Conservation (phyloP, 2,329 filamentous ascomycete genomes). For the Diaporthe sp. region DNA sequence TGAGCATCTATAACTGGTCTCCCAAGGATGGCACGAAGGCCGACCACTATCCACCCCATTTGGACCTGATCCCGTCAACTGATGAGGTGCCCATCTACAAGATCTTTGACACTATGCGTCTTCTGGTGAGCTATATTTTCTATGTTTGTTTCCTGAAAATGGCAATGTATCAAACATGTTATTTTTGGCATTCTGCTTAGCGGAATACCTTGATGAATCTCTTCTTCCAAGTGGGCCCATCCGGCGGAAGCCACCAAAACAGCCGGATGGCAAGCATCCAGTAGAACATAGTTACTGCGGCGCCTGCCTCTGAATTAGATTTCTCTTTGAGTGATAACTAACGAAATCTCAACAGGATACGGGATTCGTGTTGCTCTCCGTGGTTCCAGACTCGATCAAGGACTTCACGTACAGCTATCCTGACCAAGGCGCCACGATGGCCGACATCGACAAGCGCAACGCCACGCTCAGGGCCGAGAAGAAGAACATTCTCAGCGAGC, state of each 20-base stretch:
- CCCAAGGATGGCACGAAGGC: background rate
- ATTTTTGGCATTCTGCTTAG: background rate
- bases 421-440: conserved; percentile 21
- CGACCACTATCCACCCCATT: conserved; percentile 10
- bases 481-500: conserved; percentile 27
- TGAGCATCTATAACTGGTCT: conserved; percentile 26
- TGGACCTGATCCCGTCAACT: background rate
- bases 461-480: conserved; percentile 16
- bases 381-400: conserved; percentile 15
- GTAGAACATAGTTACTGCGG: no score
- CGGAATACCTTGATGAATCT: background rate
- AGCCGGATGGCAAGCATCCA: no score
- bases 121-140: background rate
- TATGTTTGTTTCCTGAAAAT: background rate
- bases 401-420: conserved; percentile 20
- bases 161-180: background rate
- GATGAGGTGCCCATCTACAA: background rate
- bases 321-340: background rate
- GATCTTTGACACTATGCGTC: conserved; percentile 14
- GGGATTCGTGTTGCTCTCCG: background rate
- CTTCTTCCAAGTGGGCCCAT: no score
- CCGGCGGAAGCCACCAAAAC: no score
- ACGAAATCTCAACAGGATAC: background rate
- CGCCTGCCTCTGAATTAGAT: no score
- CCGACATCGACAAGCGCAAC: conserved; percentile 3